These are phyloP conservation scores for Sporothrix phasma DNA, from an alignment of 2,329 filamentous ascomycete genomes.

Conservation along the genomic window DNA sequence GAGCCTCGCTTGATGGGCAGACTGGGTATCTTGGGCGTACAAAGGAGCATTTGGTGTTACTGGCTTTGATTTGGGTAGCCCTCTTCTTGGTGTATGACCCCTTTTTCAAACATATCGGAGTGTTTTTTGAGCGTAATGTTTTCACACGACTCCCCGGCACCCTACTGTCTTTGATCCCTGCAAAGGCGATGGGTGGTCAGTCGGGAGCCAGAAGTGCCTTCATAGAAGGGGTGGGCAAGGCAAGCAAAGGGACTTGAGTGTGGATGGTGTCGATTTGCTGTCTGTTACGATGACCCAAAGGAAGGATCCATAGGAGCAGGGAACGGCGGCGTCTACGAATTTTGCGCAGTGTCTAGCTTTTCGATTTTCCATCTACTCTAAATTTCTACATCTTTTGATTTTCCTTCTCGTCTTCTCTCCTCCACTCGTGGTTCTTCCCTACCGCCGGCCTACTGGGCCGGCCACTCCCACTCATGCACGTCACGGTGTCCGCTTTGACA, in stretches of 20 bases:
- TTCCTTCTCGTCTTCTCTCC: neutral
- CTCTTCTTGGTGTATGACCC: constrained; percentile 3
- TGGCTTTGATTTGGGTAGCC: neutral
- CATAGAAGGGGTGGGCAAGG: constrained; percentile 8
- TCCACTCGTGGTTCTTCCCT: neutral
- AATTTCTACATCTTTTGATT: neutral
- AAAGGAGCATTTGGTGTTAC: constrained; percentile 7
- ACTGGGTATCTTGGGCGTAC: neutral
- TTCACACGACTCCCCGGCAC: neutral
- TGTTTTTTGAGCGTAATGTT: neutral
- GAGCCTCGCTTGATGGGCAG: neutral
- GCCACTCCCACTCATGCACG: neutral
- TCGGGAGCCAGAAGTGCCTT: neutral
- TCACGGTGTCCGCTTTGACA: neutral
- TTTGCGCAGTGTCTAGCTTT: neutral
- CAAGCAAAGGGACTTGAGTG: neutral
- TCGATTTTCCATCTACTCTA: too few species aligned
- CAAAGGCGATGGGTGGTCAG: neutral
- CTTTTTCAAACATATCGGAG: neutral
- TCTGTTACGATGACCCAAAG: neutral
- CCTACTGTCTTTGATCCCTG: too few species aligned
- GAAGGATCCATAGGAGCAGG: neutral
- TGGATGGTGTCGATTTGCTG: neutral
- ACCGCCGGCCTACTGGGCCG: constrained; percentile 14
- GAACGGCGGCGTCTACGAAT: neutral